These are phyloP conservation scores for Metschnikowia amazonensis DNA, from an alignment of 805 yeast species.

Conservation along the genomic window DNA sequence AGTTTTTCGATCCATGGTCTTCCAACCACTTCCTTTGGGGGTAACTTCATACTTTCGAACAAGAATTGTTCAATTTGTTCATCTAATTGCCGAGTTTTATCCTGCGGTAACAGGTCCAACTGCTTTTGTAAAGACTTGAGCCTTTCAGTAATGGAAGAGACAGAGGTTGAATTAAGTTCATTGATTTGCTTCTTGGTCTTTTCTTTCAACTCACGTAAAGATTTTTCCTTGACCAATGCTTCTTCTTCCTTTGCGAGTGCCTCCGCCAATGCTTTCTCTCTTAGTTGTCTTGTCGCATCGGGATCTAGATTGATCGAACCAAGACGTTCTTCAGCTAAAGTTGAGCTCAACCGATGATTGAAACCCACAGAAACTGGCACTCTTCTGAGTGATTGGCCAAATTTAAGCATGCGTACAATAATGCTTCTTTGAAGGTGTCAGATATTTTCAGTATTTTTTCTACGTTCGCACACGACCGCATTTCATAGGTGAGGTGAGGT, in stretches of 20 bases:
- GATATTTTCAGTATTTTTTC: constrained; percentile 4
- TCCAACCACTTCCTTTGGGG: constrained; percentile 24
- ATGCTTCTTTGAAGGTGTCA: background rate
- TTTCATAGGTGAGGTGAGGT: background rate
- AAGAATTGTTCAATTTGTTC: constrained; percentile 40
- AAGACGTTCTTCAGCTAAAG: constrained; percentile 1
- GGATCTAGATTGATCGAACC: background rate
- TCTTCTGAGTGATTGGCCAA: background rate
- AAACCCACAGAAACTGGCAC: background rate
- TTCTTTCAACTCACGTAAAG: constrained; percentile 30
- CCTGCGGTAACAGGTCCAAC: constrained; percentile 26
- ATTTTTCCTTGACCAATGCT: constrained; percentile 32
- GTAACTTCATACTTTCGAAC: constrained; percentile 31
- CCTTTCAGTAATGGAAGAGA: constrained; percentile 28
- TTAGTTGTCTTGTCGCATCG: constrained; percentile 21
- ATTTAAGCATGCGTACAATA: constrained; percentile 1
- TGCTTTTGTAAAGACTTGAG: constrained; percentile 29
- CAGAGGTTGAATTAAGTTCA: constrained; percentile 34
- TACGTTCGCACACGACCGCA: constrained; percentile 5
- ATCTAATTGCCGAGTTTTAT: constrained; percentile 37
- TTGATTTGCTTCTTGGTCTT: constrained; percentile 26
- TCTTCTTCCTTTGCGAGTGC: constrained; percentile 44
- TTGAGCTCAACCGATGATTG: background rate
- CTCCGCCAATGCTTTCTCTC: constrained; percentile 41
- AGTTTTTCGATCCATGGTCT: constrained; percentile 32